A percentile compares a stretch with the other conserved stretches of the same genome.
These are phyloP conservation scores for Santalum album DNA, from an alignment of 164 flowering plant genomes.

Conservation along the genomic window DNA sequence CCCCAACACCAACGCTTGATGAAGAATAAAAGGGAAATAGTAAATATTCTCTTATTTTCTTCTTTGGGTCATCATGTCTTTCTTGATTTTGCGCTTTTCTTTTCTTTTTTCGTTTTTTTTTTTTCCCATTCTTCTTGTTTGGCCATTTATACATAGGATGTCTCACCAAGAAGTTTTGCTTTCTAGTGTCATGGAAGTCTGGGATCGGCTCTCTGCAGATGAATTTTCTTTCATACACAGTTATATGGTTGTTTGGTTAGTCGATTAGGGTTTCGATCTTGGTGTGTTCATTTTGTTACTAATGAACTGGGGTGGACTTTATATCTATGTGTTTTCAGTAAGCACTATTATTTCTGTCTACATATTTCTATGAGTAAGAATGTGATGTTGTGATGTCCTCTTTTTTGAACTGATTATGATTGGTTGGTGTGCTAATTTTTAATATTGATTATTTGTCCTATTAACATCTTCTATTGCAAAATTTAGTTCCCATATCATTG, in stretches of 20 bases:
- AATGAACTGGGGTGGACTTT: neutral
- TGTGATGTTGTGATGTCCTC: no score
- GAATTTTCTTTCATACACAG: neutral
- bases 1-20: constrained; percentile 8
- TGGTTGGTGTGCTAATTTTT: no score
- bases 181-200: neutral
- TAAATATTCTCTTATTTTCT: constrained; percentile 14
- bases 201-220: neutral
- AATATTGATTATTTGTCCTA: no score
- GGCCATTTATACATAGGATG: constrained; percentile 6
- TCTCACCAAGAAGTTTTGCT: neutral
- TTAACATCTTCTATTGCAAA: no score
- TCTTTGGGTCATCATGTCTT: neutral
- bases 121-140: neutral
- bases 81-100: neutral
- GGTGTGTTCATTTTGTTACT: neutral
- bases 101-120: neutral
- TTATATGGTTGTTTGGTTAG: constrained; percentile 1
- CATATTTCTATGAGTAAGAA: no score
- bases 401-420: no score
- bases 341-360: no score
- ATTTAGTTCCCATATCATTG: no score
- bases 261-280: neutral
- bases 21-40: constrained; percentile 10
- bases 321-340: neutral